Conservation (phyloP, 106 monocot species). For the Acorus gramineus region DNA sequence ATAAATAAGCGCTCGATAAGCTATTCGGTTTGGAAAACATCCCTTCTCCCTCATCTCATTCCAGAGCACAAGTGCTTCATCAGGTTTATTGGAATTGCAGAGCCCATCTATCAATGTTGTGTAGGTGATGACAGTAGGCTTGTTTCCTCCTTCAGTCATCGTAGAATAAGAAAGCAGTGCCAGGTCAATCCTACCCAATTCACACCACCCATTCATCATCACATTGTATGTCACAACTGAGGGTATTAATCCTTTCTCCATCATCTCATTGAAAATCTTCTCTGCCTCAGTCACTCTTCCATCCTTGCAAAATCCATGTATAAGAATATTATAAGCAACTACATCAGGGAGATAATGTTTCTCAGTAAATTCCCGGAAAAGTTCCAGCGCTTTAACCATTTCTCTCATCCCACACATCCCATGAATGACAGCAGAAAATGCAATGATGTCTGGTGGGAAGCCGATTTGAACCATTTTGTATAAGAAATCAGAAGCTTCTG, state of each 20-base stretch:
- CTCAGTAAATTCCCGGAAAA: slow-evolving; percentile 45
- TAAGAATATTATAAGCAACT: slow-evolving; percentile 76
- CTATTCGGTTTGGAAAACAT: slow-evolving; percentile 45
- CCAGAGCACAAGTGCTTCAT: slow-evolving; percentile 51
- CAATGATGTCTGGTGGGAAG: slow-evolving; percentile 66
- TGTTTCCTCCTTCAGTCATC: slow-evolving; percentile 35
- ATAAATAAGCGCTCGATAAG: slow-evolving; percentile 52
- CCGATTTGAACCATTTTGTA: slow-evolving; percentile 53
- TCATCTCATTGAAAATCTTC: slow-evolving; percentile 56
- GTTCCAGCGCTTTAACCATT: slow-evolving; percentile 35
- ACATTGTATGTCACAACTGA: slow-evolving; percentile 67
- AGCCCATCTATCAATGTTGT: slow-evolving; percentile 76
- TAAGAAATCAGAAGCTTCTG: slow-evolving; percentile 46
- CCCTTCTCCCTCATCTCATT: slow-evolving; percentile 58
- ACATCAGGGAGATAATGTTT: slow-evolving; percentile 56
- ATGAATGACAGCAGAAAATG: slow-evolving; percentile 62
- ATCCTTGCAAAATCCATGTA: slow-evolving; percentile 70
- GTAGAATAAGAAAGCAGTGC: slow-evolving; percentile 35
- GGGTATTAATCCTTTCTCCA: slow-evolving; percentile 49
- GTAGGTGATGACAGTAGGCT: slow-evolving; percentile 41
- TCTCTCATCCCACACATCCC: slow-evolving; percentile 48
- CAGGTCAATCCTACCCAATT: slow-evolving; percentile 34
- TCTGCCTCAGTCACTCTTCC: slow-evolving; percentile 46
- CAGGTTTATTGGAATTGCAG: slow-evolving; percentile 33
- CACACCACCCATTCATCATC: slow-evolving; percentile 79